Evolutionary conservation across 805 yeast species (phyloP).

Genomic region (Kuraishia ogatae): DNA sequence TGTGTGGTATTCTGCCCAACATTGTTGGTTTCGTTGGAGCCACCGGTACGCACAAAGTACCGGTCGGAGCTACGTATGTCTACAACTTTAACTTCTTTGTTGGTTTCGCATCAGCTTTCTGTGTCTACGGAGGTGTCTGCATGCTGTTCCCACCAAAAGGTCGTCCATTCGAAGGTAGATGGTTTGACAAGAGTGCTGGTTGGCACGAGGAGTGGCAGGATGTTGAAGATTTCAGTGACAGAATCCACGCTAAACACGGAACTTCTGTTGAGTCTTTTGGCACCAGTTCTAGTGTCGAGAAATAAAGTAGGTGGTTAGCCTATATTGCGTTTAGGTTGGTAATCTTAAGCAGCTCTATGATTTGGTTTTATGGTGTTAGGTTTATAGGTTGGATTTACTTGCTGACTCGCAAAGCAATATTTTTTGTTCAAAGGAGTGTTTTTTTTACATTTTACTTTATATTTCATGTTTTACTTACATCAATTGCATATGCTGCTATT

Average conservation of each 20-base stretch:
- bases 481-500: too few relatives aligned
- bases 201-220: slow-evolving; percentile 59
- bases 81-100: slow-evolving; percentile 70
- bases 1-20: slow-evolving; percentile 34
- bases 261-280: background rate
- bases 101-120: slow-evolving; percentile 56
- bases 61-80: slow-evolving; percentile 67
- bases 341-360: background rate
- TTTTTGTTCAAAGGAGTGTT: background rate
- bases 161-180: slow-evolving; percentile 22
- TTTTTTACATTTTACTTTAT: too few relatives aligned
- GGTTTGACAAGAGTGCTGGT: slow-evolving; percentile 14
- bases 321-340: too few relatives aligned
- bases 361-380: background rate
- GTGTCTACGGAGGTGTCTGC: slow-evolving; percentile 45
- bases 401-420: background rate
- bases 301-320: background rate
- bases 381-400: background rate
- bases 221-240: slow-evolving; percentile 51
- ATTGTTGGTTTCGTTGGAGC: slow-evolving; percentile 52
- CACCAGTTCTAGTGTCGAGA: background rate
- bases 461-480: too few relatives aligned
- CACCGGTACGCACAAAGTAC: slow-evolving; percentile 59
- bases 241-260: background rate
- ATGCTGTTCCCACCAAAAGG: slow-evolving; percentile 42